Evolutionary conservation across 148 eudicot species (phyloP), one percentile per base, ranked within the genome.

Genomic region (Arbutus unedo): DNA sequence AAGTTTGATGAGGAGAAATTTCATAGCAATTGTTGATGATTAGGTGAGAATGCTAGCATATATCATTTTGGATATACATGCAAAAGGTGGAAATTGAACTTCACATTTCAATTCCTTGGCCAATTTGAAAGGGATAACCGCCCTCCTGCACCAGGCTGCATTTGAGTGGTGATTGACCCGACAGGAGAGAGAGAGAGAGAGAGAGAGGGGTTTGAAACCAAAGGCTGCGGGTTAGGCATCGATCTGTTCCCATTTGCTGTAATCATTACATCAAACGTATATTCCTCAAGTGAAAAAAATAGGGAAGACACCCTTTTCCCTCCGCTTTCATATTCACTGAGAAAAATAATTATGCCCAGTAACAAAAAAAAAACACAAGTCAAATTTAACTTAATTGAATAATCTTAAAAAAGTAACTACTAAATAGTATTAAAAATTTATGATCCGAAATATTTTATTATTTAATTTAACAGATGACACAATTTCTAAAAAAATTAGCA

Each of bases 131-230:
- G 45, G 44, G 51, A 10, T 56, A 59, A 59, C 64, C 64, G 23
- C 9, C 64, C 6, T 59, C 64, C 6, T 59, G 64, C 21, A 59
- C 23, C 21, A 18, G 64, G 23, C 64, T 59, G 64, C 38, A 31
- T 31, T 31, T 59, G 64, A 59, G 21, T 19, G 64, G 64, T 21
- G 21, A 54, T 41, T 78, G 64, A 59, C 64, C 64, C 2, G 2
- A 59, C 64, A 56, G 62, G 81, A 79, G 45, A 64, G 74, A 19
- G 55, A n/a, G 56, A 14, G 5, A 66, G 57, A 66, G 15, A 56
- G 7, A 19, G 8, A 70, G 74, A 43, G 25, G 66, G 62, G 51
- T 49, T 67, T 67, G 59, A 49, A 25, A 81, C 3, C 38, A 18
- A 77, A 77, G 21, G 64, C 64, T 59, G 77, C 15, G 49, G 64